A percentile compares a stretch with the other conserved stretches of the same genome.
Conservation (phyloP, 2,329 filamentous ascomycete genomes). For the Metarhizium robertsii region DNA sequence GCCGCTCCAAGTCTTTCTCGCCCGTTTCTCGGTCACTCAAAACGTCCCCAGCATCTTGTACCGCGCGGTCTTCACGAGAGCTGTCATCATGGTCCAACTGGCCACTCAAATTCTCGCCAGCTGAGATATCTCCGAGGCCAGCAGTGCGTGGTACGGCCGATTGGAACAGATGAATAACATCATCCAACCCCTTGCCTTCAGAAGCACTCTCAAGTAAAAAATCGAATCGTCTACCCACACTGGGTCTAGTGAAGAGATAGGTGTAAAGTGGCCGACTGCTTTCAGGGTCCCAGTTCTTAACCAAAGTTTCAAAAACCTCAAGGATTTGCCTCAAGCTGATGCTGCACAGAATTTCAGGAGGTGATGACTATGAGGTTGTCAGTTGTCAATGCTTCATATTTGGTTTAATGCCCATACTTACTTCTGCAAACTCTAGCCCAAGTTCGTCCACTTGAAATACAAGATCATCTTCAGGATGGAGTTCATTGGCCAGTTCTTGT, state of each 20-base stretch:
- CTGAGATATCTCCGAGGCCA: not conserved
- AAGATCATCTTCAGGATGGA: constrained; percentile 36
- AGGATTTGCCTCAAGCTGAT: constrained; percentile 32
- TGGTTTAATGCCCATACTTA: constrained; percentile 16
- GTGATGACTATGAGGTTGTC: constrained; percentile 20
- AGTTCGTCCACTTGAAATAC: constrained; percentile 43
- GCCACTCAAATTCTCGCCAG: constrained; percentile 1
- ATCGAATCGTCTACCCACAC: constrained; percentile 27
- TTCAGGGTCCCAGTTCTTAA: constrained; percentile 34
- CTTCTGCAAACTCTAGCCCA: constrained; percentile 43
- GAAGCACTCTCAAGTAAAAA: constrained; percentile 32
- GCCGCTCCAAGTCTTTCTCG: not conserved
- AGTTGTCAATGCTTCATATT: not conserved
- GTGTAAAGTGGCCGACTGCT: constrained; percentile 29
- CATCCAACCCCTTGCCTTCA: constrained; percentile 29
- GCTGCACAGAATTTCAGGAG: constrained; percentile 22
- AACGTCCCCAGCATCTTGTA: constrained; percentile 11
- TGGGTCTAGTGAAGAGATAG: constrained; percentile 31
- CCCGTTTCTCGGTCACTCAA: constrained; percentile 9
- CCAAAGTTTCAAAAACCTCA: constrained; percentile 31
- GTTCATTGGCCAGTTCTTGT: constrained; percentile 34
- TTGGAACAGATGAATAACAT: constrained; percentile 30
- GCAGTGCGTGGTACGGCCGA: constrained; percentile 9
- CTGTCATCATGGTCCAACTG: constrained; percentile 16
- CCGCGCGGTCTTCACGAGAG: constrained; percentile 4